A percentile compares a stretch with the other conserved stretches of the same genome.
Conservation (phyloP, 1,139 yeast species). For the Blastobotrys persicus region DNA sequence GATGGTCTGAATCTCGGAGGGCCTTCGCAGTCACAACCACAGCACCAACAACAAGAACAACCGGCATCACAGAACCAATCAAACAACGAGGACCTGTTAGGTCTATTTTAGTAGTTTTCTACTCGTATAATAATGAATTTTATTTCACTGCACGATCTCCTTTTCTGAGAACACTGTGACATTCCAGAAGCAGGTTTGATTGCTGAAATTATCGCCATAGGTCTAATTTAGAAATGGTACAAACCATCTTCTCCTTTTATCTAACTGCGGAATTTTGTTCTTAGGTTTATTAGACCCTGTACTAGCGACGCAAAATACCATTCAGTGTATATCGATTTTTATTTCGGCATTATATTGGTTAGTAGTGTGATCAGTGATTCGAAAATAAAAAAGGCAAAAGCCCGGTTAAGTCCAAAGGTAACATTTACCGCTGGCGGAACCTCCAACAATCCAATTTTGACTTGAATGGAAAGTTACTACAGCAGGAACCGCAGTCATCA, state of each 20-base stretch:
- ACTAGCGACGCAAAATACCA: no score
- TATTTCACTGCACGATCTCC: background rate
- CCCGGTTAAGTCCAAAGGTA: conserved; percentile 47
- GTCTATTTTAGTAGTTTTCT: conserved; percentile 45
- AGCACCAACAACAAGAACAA: conserved; percentile 17
- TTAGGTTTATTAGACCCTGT: no score
- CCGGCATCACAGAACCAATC: conserved; percentile 24
- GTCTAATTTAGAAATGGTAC: no score
- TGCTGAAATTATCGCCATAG: no score
- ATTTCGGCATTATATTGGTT: no score
- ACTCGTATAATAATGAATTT: background rate
- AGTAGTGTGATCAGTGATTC: no score
- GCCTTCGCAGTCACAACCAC: conserved; percentile 16
- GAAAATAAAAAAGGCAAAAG: no score
- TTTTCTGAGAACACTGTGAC: no score
- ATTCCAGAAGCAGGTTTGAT: no score
- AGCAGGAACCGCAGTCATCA: conserved; percentile 88
- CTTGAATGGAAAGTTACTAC: conserved; percentile 80
- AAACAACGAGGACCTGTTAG: conserved; percentile 53
- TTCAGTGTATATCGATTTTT: no score
- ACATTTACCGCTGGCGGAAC: conserved; percentile 91
- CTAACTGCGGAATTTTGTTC: no score
- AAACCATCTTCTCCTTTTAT: no score
- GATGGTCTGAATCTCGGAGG: conserved; percentile 26
- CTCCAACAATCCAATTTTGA: conserved; percentile 88